A percentile compares a stretch with the other conserved stretches of the same genome.
Conservation (phyloP, 352 stramenopile species). For the Globisporangium alternatum region DNA sequence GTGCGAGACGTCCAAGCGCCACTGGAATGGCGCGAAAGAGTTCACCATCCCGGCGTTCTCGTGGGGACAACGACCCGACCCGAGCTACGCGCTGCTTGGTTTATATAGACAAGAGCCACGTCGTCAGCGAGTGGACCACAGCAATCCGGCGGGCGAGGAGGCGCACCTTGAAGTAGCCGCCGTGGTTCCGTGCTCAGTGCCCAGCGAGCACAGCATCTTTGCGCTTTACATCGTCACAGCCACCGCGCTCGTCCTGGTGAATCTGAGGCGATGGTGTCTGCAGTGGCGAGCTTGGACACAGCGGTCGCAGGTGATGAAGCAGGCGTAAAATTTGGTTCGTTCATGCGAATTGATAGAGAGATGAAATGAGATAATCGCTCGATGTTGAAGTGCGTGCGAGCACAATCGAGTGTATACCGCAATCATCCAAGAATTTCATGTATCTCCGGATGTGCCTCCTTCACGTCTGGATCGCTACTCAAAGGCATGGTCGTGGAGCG, state of each 20-base stretch:
- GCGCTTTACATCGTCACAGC: conserved; percentile 26
- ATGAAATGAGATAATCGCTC: no score
- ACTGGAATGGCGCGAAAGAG: conserved; percentile 33
- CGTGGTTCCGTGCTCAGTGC: conserved; percentile 32
- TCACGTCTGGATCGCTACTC: no score
- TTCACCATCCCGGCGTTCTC: conserved; percentile 75
- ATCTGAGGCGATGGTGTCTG: conserved; percentile 10
- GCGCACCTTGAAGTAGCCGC: neutral
- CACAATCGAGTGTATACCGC: no score
- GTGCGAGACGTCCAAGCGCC: conserved; percentile 40
- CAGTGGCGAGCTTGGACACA: conserved; percentile 16
- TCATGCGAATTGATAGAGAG: neutral
- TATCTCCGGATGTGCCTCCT: no score
- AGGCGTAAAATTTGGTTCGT: neutral
- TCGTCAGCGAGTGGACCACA: neutral
- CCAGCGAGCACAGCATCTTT: conserved; percentile 37
- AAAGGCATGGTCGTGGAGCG: no score
- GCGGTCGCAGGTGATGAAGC: conserved; percentile 12
- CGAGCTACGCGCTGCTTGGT: conserved; percentile 63
- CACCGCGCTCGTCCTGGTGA: conserved; percentile 16
- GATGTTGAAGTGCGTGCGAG: neutral
- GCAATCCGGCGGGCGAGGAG: neutral
- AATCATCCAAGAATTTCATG: no score
- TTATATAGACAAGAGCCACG: conserved; percentile 17
- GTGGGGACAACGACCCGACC: conserved; percentile 75